These are phyloP conservation scores for Trichoderma pleuroti DNA, from an alignment of 2,329 filamentous ascomycete species.

Conservation along the genomic window DNA sequence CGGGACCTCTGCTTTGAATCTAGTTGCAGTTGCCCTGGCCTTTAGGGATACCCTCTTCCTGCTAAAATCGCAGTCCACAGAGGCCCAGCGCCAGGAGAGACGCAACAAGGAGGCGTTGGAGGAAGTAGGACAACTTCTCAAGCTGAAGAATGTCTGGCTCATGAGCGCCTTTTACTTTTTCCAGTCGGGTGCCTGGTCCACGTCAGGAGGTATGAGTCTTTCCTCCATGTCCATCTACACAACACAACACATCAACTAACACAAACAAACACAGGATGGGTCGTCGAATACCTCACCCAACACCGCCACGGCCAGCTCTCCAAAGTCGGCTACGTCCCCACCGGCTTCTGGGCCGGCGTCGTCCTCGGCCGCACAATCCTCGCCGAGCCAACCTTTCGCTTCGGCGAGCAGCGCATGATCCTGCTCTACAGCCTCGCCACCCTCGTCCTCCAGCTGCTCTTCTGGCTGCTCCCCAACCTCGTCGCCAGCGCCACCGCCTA, in stretches of 20 bases:
- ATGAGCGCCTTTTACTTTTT: slow-evolving; percentile 19
- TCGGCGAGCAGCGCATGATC: slow-evolving; percentile 68
- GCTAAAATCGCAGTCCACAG: neutral
- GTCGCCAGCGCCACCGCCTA: slow-evolving; percentile 71
- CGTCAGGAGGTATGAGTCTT: slow-evolving; percentile 9
- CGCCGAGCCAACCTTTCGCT: slow-evolving; percentile 64
- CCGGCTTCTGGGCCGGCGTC: slow-evolving; percentile 78
- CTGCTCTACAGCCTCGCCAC: slow-evolving; percentile 60
- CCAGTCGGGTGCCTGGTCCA: slow-evolving; percentile 16
- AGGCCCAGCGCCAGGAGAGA: neutral
- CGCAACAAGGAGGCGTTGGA: neutral
- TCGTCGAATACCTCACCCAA: slow-evolving; percentile 18
- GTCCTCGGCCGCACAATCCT: slow-evolving; percentile 67
- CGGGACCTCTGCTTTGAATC: neutral
- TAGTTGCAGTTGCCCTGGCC: neutral
- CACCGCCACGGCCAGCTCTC: slow-evolving; percentile 66
- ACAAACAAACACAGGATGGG: neutral
- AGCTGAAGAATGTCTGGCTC: slow-evolving; percentile 16
- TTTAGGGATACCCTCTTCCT: neutral
- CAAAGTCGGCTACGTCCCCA: slow-evolving; percentile 63
- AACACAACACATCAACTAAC: neutral
- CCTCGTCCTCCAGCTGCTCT: slow-evolving; percentile 65
- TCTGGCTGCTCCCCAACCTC: slow-evolving; percentile 79
- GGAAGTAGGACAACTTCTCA: neutral
- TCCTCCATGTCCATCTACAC: neutral